Evolutionary conservation across 2,329 filamentous ascomycete genomes (phyloP), one percentile per base, ranked within the genome.

Genomic region (Simplicillium sp.): DNA sequence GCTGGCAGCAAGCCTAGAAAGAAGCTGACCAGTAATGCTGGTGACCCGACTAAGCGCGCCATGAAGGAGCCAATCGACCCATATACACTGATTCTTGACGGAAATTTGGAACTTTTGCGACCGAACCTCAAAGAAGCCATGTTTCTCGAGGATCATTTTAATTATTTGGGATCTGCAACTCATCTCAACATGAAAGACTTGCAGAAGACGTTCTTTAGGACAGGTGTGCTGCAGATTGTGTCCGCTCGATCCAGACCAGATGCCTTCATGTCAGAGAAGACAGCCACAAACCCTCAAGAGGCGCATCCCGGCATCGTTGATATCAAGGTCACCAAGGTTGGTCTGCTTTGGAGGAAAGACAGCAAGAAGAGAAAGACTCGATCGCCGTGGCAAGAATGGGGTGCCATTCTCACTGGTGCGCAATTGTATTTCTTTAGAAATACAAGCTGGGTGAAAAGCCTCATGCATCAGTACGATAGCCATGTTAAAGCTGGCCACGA

Each of bases 331-430:
- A 95, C 90, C 35, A 98, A 97, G 60, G 89, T 98, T 38, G 92
- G 92, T 4, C 67, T 95, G 2, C 60, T 98, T 28, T 98, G 92
- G 92, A 80, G 92, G 35, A 98, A 98, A 58, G 88, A 95, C 48
- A 67, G 75, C 1, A 96, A 94, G 65, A 95, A 90, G 64, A 90
- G 92, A 65, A 94, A 94, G 61, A 84, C 88, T 1, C 77, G 90
- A 34, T 96, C 90, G 11, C 90, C 92, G 2, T 98, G 92, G 92
- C 90, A 96, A 57, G 92, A 98, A 71, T 98, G 92, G 92, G 92
- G 92, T 39, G 92, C 88, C 17, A 84, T 98, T 44, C 73, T 98
- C 25, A 98, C 92, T 1, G 87, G 90, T n/a, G 94, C 92, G 6
- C 90, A 96, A 55, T 75, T 98, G 7, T 98, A 96, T 60, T 87